Evolutionary conservation across 1,284 basidiomycete species (phyloP).

Genomic region (Gymnopus androsaceus): DNA sequence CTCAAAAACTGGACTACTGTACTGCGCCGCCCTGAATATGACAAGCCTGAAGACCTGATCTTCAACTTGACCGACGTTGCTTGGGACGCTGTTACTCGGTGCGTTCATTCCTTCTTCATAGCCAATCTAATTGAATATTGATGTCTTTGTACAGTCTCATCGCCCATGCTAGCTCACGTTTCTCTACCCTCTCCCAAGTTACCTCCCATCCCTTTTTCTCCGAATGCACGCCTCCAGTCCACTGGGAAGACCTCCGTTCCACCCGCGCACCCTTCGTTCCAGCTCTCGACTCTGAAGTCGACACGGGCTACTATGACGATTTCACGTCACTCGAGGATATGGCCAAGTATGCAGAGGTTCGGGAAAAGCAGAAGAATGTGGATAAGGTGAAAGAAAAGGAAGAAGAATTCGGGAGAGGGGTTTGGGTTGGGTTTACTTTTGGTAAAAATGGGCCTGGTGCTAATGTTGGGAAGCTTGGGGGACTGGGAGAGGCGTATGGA

Average conservation of each 20-base stretch:
- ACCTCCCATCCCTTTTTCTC: conserved; percentile 86
- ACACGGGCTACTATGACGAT: conserved; percentile 99
- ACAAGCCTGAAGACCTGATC: conserved; percentile 93
- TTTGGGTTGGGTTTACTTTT: conserved; percentile 99
- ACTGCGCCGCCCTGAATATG: conserved; percentile 90
- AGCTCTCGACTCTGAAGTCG: conserved; percentile 91
- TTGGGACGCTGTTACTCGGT: conserved; percentile 96
- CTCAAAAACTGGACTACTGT: conserved; percentile 97
- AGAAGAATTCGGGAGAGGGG: conserved; percentile 70
- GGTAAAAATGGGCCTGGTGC: conserved; percentile 78
- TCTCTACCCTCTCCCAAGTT: conserved; percentile 74
- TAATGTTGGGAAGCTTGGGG: conserved; percentile 31
- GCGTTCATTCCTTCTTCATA: conserved; percentile 21
- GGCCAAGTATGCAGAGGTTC: conserved; percentile 98
- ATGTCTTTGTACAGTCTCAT: conserved; percentile 50
- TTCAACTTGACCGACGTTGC: conserved; percentile 95
- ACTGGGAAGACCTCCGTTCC: conserved; percentile 80
- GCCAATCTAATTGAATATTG: conserved; percentile 8
- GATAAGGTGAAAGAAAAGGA: conserved; percentile 90
- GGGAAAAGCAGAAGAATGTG: conserved; percentile 96
- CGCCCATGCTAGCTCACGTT: conserved; percentile 80
- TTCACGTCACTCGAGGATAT: conserved; percentile 93
- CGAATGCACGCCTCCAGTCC: conserved; percentile 38
- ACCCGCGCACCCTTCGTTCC: conserved; percentile 94
- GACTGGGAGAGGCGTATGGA: conserved; percentile 26